A percentile compares a stretch with the other conserved stretches of the same genome.
Conservation (phyloP, 192 early-diverging fungal species). For the Coemansia sp. region DNA sequence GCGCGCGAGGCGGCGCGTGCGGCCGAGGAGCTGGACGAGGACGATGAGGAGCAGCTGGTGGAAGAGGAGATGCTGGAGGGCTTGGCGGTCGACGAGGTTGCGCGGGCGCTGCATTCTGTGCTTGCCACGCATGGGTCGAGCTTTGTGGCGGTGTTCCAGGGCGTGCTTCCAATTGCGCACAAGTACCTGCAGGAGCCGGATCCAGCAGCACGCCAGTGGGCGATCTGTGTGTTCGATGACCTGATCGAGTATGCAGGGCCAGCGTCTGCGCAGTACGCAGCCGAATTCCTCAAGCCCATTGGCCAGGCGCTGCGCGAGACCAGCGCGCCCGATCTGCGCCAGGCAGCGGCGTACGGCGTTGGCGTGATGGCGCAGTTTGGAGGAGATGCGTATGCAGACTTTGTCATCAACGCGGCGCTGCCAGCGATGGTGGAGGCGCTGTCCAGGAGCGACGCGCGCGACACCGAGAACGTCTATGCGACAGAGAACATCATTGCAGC, state of each 20-base stretch:
- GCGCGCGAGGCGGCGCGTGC: slow-evolving; percentile 74
- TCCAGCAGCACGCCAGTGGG: slow-evolving; percentile 82
- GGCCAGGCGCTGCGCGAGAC: slow-evolving; percentile 42
- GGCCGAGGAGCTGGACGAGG: slow-evolving; percentile 84
- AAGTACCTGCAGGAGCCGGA: slow-evolving; percentile 69
- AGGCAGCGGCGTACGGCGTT: slow-evolving; percentile 92
- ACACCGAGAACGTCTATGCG: slow-evolving; percentile 76
- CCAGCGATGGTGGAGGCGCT: slow-evolving; percentile 74
- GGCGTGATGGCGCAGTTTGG: slow-evolving; percentile 92
- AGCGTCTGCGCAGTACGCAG: slow-evolving; percentile 70
- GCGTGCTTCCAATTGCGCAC: slow-evolving; percentile 72
- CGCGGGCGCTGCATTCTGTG: slow-evolving; percentile 78
- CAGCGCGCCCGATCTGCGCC: slow-evolving; percentile 73
- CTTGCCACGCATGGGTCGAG: slow-evolving; percentile 72
- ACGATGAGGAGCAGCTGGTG: slow-evolving; percentile 87
- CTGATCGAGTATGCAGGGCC: slow-evolving; percentile 89
- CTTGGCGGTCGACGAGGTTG: slow-evolving; percentile 67
- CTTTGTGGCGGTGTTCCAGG: slow-evolving; percentile 83
- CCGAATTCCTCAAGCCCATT: slow-evolving; percentile 40
- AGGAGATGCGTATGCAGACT: slow-evolving; percentile 78
- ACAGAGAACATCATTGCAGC: slow-evolving; percentile 96
- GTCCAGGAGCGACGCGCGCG: slow-evolving; percentile 65
- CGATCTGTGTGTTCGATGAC: slow-evolving; percentile 91
- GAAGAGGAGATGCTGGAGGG: slow-evolving; percentile 79
- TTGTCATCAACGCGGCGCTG: slow-evolving; percentile 69